phyloP scores from a whole-genome alignment of 179 eudicot genomes.

The Beta macrorhiza region DNA sequence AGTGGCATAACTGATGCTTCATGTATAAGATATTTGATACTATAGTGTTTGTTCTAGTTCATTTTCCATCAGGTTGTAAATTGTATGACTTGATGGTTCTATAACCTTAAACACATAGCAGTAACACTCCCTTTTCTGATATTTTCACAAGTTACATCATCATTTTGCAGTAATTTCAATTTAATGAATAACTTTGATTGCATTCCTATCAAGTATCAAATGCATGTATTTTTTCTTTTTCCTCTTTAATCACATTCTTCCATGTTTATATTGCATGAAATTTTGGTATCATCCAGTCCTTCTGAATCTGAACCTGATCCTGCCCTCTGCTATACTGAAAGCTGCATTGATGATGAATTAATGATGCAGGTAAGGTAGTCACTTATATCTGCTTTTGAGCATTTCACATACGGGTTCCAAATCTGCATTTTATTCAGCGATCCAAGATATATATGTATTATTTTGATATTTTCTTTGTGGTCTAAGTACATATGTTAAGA shows the following conservation, averaged over 20 bases:
- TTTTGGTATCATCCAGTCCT: neutral
- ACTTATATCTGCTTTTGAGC: too few species aligned
- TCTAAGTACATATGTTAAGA: neutral
- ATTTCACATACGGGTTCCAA: too few species aligned
- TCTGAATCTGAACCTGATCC: neutral
- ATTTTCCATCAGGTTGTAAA: neutral
- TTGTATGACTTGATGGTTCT: neutral
- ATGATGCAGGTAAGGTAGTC: slow-evolving; percentile 1
- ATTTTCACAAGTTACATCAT: too few species aligned
- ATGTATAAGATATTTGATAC: neutral
- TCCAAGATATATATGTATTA: neutral
- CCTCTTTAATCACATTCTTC: neutral
- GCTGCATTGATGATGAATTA: neutral
- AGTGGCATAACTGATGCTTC: neutral
- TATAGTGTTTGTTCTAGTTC: neutral
- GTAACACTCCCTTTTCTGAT: neutral
- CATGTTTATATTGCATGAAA: neutral
- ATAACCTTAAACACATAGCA: neutral
- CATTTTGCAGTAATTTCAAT: too few species aligned
- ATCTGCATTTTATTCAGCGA: neutral
- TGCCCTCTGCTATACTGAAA: neutral
- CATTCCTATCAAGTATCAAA: neutral
- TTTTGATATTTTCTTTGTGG: neutral
- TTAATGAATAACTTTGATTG: neutral
- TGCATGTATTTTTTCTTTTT: neutral